Evolutionary conservation across 1,284 basidiomycete species (phyloP).

Genomic region (Naganishia liquefaciens): DNA sequence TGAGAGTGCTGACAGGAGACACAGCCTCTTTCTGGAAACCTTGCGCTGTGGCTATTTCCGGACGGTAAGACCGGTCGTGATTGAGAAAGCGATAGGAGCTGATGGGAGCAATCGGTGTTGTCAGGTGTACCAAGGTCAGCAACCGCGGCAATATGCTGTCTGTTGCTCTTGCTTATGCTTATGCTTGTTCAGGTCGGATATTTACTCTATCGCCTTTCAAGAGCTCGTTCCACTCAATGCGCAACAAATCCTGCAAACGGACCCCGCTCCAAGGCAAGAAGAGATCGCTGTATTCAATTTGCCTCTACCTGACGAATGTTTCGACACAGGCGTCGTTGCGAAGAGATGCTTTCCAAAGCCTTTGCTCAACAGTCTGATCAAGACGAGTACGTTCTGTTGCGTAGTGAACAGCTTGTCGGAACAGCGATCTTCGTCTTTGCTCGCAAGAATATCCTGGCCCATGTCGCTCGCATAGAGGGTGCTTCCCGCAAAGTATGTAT

Average conservation of each 20-base stretch:
- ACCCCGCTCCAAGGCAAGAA: conserved; percentile 81
- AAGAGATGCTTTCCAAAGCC: conserved; percentile 26
- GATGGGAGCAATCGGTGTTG: not conserved
- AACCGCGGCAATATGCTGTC: too few species aligned
- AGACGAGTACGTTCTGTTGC: conserved; percentile 74
- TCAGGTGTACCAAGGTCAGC: conserved; percentile 7
- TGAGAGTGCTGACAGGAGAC: not conserved
- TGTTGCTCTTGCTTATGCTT: not conserved
- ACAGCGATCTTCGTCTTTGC: conserved; percentile 87
- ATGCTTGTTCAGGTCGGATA: conserved; percentile 67
- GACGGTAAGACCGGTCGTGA: conserved; percentile 59
- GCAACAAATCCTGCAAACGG: conserved; percentile 93
- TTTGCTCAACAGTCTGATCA: conserved; percentile 22
- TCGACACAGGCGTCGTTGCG: conserved; percentile 21
- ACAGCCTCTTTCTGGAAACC: conserved; percentile 36
- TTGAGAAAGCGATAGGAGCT: not conserved
- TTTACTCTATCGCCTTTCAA: conserved; percentile 91
- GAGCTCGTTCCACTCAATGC: conserved; percentile 97
- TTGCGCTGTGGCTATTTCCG: conserved; percentile 89
- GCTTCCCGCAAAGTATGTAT: conserved; percentile 76
- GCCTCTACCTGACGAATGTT: not conserved
- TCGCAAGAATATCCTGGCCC: conserved; percentile 69
- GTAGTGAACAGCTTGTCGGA: conserved; percentile 95
- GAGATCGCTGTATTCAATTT: not conserved
- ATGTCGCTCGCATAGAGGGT: conserved; percentile 88